A percentile compares a stretch with the other conserved stretches of the same genome.
phyloP scores from a whole-genome alignment of 768 basidiomycete species.

The Basidioascus undulatus region DNA sequence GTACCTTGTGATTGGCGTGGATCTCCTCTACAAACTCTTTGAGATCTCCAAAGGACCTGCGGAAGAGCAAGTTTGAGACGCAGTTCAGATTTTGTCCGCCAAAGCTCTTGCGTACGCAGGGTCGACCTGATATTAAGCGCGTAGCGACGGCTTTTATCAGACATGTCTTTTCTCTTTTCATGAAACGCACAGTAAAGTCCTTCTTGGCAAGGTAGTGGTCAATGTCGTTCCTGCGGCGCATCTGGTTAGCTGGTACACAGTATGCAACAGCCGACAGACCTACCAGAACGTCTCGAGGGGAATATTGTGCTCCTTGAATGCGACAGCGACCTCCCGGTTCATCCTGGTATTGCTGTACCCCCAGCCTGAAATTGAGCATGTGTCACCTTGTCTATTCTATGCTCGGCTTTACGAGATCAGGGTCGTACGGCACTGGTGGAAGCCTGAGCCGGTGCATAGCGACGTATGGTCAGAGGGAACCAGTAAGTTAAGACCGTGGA shows the following conservation, averaged over 20 bases:
- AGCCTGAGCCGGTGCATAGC: constrained; percentile 54
- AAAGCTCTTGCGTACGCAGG: too few species aligned
- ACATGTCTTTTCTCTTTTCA: too few species aligned
- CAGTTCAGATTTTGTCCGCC: too few species aligned
- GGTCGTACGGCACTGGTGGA: constrained; percentile 35
- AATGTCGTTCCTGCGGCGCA: constrained; percentile 14
- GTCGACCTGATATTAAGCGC: too few species aligned
- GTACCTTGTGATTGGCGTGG: constrained; percentile 15
- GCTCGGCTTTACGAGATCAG: too few species aligned
- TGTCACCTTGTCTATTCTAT: too few species aligned
- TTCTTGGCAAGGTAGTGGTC: too few species aligned
- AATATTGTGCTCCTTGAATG: constrained; percentile 16
- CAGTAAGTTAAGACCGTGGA: too few species aligned
- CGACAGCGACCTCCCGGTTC: constrained; percentile 11
- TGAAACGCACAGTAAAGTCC: too few species aligned
- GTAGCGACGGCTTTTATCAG: too few species aligned
- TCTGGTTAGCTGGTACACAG: background rate
- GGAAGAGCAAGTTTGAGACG: too few species aligned
- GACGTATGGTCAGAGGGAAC: constrained; percentile 4
- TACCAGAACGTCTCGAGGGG: constrained; percentile 14
- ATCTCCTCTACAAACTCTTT: constrained; percentile 14
- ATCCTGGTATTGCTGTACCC: constrained; percentile 18
- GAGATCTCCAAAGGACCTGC: constrained; percentile 7
- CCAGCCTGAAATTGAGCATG: constrained; percentile 12
- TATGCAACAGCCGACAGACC: constrained; percentile 1